These are phyloP conservation scores for Neoboletus subvelutipes DNA, from an alignment of 768 basidiomycete species.

Conservation along the genomic window DNA sequence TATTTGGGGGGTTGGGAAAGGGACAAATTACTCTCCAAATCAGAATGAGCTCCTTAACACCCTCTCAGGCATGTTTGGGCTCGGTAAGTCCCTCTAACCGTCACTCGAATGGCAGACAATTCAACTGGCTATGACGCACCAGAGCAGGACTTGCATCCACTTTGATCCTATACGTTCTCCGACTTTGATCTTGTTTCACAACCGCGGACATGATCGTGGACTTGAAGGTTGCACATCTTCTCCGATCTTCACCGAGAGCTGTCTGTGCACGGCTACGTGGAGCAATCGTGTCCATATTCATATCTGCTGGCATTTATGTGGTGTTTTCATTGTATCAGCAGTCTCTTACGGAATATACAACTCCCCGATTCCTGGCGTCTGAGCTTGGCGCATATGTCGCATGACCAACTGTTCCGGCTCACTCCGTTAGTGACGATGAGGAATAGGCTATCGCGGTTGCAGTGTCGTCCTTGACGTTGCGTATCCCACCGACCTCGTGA, in stretches of 20 bases:
- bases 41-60: background rate
- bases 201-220: background rate
- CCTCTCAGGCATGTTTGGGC: background rate
- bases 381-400: background rate
- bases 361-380: conserved; percentile 1
- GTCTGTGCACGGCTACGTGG: background rate
- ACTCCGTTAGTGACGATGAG: background rate
- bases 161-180: background rate
- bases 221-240: background rate
- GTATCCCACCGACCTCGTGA: background rate
- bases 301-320: background rate
- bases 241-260: background rate
- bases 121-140: background rate
- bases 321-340: conserved; percentile 1
- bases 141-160: background rate
- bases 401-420: background rate
- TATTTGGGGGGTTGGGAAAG: background rate
- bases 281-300: background rate
- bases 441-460: background rate
- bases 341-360: background rate
- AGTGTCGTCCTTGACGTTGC: background rate
- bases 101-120: background rate
- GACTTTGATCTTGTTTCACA: background rate
- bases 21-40: background rate
- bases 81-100: background rate